Conservation (phyloP, 306 rosid species). For the Dalbergia cultrata region DNA sequence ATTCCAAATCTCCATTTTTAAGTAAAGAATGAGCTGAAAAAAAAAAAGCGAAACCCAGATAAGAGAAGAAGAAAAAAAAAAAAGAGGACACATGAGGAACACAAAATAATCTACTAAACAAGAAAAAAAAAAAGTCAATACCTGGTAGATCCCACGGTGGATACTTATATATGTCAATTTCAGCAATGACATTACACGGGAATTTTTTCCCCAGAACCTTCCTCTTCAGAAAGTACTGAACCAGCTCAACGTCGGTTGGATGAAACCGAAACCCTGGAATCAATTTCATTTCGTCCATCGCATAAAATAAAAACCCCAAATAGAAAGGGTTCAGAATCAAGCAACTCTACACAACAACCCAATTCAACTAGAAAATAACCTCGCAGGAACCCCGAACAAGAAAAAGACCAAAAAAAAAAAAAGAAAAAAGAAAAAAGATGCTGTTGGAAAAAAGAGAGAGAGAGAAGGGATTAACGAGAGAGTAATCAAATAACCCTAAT, state of each 20-base stretch:
- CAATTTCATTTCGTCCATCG: constrained; percentile 47
- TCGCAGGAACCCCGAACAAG: background rate
- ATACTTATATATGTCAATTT: constrained; percentile 73
- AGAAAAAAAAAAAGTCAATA: constrained; percentile 22
- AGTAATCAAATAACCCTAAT: constrained; percentile 38
- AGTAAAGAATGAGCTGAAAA: constrained; percentile 63
- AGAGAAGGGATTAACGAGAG: background rate
- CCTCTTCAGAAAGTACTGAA: constrained; percentile 70
- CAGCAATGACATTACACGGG: constrained; percentile 56
- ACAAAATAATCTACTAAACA: background rate
- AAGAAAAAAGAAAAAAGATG: background rate
- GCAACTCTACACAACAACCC: background rate
- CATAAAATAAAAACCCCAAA: constrained; percentile 32
- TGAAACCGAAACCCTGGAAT: constrained; percentile 89
- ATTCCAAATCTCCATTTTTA: constrained; percentile 69
- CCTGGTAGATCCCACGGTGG: constrained; percentile 95
- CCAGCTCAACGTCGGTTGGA: constrained; percentile 87
- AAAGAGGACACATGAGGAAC: background rate
- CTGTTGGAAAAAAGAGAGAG: background rate
- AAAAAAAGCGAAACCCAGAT: background rate
- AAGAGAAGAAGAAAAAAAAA: background rate
- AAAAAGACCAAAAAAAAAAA: background rate
- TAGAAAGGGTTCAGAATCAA: constrained; percentile 38
- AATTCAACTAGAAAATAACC: background rate
- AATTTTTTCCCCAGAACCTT: constrained; percentile 59